Evolutionary conservation across 805 yeast species (phyloP), one percentile per base, ranked within the genome.

Genomic region (Candida oleophila): DNA sequence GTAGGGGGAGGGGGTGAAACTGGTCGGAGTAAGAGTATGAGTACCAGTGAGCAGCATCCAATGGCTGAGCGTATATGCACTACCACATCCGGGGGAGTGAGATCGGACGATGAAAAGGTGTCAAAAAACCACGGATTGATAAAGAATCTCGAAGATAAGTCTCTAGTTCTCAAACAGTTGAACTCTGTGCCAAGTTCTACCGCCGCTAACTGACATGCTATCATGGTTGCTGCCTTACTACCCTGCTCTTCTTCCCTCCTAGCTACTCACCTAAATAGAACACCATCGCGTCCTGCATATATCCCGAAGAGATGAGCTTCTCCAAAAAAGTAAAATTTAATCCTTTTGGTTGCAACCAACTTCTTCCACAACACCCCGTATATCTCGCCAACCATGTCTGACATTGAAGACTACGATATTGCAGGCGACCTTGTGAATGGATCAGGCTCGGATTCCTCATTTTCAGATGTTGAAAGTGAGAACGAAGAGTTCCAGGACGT

Each of bases 401-500:
- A 73, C 46, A 80, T 74, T 55, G 82, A 75, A 48, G 82, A 72
- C 4, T 76, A 68, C 57, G 89, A 85, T 59, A 85, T 85, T 55
- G 85, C 87, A 20, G 71, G 78, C 15, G 73, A 80, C 44, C 73
- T 86, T 45, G 57, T 80, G 33, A 69, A 70, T 33, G 68, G 66
- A 14, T 18, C 52, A 7, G 64, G 55, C 22, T 54, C 54, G 2
- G 56, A 51, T 16, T 56, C 59, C 3, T 47, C 50, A 5, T 44
- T 43, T 19, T 47, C 52, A 19, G 49, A 40, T 16, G 49, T 51
- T 22, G 64, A 62, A 49, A 64, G 57, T 36, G 75, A 58, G 14
- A 57, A 48, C 5, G 59, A 51, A 11, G 78, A 74, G 40, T 54
- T 74, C 16, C 83, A 80, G 61, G 86, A 81, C 58, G 78, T 78